phyloP scores from a whole-genome alignment of 129 eudicot genomes.

The Chrysanthemum lavandulifolium region DNA sequence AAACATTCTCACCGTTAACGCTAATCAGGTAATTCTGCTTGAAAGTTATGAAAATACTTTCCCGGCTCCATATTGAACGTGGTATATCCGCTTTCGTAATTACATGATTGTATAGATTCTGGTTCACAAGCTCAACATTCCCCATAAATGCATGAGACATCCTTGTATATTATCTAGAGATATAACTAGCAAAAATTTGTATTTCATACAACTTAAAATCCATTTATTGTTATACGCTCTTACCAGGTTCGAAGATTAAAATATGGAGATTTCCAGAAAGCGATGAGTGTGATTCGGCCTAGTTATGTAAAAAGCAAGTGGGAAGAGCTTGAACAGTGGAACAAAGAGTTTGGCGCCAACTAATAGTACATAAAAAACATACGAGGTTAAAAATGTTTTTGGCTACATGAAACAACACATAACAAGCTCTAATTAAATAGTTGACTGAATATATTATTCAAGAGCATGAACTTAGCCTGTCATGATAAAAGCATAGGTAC shows the following conservation, averaged over 20 bases:
- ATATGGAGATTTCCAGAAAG: constrained; percentile 78
- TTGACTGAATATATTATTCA: not conserved
- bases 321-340: constrained; percentile 96
- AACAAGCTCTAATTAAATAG: not conserved
- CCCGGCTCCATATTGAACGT: not conserved
- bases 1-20: constrained; percentile 75
- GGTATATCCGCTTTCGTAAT: not conserved
- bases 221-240: not conserved
- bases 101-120: not conserved
- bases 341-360: constrained; percentile 81
- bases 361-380: constrained; percentile 23
- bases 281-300: constrained; percentile 90
- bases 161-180: not conserved
- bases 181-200: not conserved
- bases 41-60: not conserved
- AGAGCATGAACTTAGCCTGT: too few species aligned
- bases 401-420: constrained; percentile 11
- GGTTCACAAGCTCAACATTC: not conserved
- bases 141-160: not conserved
- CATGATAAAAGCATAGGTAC: too few species aligned
- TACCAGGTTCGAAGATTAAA: constrained; percentile 66
- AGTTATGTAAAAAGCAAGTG: constrained; percentile 84
- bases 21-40: constrained; percentile 60
- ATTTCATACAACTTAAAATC: not conserved
- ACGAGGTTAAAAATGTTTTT: not conserved